phyloP scores from a whole-genome alignment of 2,329 filamentous ascomycete species.

The Ceratocystiopsis sp. region DNA sequence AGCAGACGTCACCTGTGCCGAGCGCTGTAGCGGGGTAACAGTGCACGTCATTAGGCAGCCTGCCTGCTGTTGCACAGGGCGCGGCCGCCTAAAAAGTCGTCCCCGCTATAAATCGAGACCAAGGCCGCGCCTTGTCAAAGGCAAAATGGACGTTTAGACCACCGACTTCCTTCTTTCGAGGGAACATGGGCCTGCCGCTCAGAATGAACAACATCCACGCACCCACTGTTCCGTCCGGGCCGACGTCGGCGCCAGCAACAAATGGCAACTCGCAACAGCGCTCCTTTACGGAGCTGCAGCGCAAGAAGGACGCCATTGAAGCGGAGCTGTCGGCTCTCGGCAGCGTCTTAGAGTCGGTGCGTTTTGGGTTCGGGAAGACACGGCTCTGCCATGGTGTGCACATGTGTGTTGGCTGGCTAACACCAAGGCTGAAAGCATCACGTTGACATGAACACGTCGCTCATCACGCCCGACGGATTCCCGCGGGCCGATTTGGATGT shows the following conservation, averaged over 20 bases:
- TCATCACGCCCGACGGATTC: constrained; percentile 81
- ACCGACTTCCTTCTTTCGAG: too few species aligned
- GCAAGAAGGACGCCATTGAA: constrained; percentile 71
- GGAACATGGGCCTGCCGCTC: constrained; percentile 18
- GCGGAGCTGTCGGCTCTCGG: constrained; percentile 73
- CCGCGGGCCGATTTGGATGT: constrained; percentile 89
- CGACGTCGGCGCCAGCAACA: constrained; percentile 41
- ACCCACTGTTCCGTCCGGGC: constrained; percentile 53
- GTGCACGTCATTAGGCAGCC: too few species aligned
- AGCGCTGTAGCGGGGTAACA: too few species aligned
- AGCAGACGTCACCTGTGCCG: too few species aligned
- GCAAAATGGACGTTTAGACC: too few species aligned
- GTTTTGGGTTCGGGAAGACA: constrained; percentile 10
- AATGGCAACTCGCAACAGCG: constrained; percentile 48
- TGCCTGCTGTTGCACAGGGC: too few species aligned
- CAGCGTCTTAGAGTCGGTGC: constrained; percentile 73
- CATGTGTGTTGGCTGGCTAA: neutral
- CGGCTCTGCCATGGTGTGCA: too few species aligned
- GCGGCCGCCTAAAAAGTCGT: too few species aligned
- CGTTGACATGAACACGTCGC: constrained; percentile 77
- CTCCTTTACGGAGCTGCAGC: constrained; percentile 63
- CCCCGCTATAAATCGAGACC: too few species aligned
- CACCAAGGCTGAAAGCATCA: constrained; percentile 48
- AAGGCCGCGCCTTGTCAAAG: too few species aligned
- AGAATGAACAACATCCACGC: constrained; percentile 41